phyloP scores from a whole-genome alignment of 1,284 basidiomycete genomes.

The Ustilago bromivora region DNA sequence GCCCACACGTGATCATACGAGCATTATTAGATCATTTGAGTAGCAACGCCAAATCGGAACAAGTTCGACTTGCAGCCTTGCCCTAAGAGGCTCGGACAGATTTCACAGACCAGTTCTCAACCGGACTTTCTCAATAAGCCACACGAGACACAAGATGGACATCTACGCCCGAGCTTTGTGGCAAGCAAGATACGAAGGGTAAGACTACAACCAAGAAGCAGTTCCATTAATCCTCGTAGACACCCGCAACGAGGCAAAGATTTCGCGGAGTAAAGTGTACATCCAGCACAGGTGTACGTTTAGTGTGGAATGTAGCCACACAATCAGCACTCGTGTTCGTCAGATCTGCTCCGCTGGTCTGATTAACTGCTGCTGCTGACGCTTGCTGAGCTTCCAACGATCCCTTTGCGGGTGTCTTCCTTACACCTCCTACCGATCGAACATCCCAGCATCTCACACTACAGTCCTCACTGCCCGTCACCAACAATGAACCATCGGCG shows the following conservation, averaged over 20 bases:
- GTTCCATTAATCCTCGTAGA: slow-evolving; percentile 48
- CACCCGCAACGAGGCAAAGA: slow-evolving; percentile 87
- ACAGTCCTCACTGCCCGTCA: slow-evolving; percentile 90
- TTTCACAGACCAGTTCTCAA: too few species aligned
- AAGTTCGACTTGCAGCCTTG: too few species aligned
- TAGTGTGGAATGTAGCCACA: slow-evolving; percentile 90
- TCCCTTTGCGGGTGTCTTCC: slow-evolving; percentile 21
- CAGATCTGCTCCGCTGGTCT: slow-evolving; percentile 19
- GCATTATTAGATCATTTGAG: too few species aligned
- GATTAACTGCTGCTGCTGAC: slow-evolving; percentile 12
- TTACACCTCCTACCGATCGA: slow-evolving; percentile 76
- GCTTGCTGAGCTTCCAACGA: slow-evolving; percentile 38
- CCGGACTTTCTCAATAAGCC: too few species aligned
- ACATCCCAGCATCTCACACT: slow-evolving; percentile 98
- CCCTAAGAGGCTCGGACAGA: too few species aligned
- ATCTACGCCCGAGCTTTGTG: background rate
- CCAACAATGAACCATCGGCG: slow-evolving; percentile 87
- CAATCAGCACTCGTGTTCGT: slow-evolving; percentile 75
- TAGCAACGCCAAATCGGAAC: too few species aligned
- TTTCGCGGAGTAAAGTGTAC: slow-evolving; percentile 95
- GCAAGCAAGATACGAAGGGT: background rate
- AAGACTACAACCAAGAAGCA: background rate
- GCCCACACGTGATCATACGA: background rate
- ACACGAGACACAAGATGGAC: background rate
- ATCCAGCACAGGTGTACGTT: slow-evolving; percentile 90